A percentile compares a stretch with the other conserved stretches of the same genome.
phyloP scores from a whole-genome alignment of 345 rosid genomes.

The Syzygium jambos region DNA sequence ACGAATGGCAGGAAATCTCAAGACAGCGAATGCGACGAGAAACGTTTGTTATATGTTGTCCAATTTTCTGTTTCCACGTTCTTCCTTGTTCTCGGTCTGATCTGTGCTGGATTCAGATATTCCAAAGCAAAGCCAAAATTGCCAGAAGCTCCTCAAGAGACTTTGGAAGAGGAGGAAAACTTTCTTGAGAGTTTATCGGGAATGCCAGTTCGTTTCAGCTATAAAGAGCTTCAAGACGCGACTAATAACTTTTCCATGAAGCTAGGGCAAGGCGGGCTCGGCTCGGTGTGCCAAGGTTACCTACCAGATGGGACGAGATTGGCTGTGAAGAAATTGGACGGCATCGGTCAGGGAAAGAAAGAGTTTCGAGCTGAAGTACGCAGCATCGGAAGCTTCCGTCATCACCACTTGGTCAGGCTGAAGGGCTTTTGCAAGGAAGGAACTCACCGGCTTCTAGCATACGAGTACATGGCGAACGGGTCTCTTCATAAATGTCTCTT shows the following conservation, averaged over 20 bases:
- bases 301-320: slow-evolving; percentile 66
- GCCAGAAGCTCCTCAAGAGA: slow-evolving; percentile 27
- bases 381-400: slow-evolving; percentile 85
- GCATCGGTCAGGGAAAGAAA: slow-evolving; percentile 88
- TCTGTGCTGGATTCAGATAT: slow-evolving; percentile 37
- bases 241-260: slow-evolving; percentile 71
- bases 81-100: slow-evolving; percentile 31
- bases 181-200: slow-evolving; percentile 55
- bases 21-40: slow-evolving; percentile 14
- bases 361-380: slow-evolving; percentile 89
- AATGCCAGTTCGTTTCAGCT: slow-evolving; percentile 67
- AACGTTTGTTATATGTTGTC: slow-evolving; percentile 29
- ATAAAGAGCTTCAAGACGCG: slow-evolving; percentile 68
- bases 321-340: slow-evolving; percentile 94
- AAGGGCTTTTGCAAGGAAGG: slow-evolving; percentile 93
- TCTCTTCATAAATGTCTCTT: slow-evolving; percentile 91
- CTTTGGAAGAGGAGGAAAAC: slow-evolving; percentile 64
- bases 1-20: slow-evolving; percentile 4
- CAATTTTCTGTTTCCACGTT: slow-evolving; percentile 42
- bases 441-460: slow-evolving; percentile 66
- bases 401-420: slow-evolving; percentile 75
- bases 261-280: slow-evolving; percentile 94
- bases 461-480: slow-evolving; percentile 75
- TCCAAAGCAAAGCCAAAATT: slow-evolving; percentile 21
- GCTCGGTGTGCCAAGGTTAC: slow-evolving; percentile 69